phyloP scores from a whole-genome alignment of 345 rosid species.

The Syzygium oleosum region DNA sequence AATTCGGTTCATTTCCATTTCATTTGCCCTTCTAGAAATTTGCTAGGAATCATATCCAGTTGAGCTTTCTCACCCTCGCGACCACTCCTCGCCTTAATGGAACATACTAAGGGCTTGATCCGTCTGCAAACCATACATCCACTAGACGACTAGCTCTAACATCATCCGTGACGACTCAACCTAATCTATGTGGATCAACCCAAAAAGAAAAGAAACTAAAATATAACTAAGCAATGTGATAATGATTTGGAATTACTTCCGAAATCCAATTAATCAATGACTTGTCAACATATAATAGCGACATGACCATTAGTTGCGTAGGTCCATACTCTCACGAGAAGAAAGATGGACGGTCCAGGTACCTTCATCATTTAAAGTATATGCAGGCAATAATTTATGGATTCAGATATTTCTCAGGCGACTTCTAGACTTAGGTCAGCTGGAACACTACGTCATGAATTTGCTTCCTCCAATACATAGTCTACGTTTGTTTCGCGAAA shows the following conservation, averaged over 20 bases:
- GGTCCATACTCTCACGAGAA: not conserved
- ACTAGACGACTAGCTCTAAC: not conserved
- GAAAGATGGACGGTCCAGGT: too few relatives aligned
- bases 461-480: not conserved
- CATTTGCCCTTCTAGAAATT: not conserved
- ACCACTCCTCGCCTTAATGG: not conserved
- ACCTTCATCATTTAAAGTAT: not conserved
- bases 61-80: not conserved
- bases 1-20: accelerated
- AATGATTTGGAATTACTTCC: not conserved
- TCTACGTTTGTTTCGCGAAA: not conserved
- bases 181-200: not conserved
- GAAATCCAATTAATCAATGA: not conserved
- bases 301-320: not conserved
- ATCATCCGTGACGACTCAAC: not conserved
- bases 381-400: not conserved
- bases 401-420: not conserved
- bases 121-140: not conserved
- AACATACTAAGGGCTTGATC: not conserved
- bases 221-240: not conserved
- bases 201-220: not conserved
- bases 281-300: not conserved
- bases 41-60: not conserved
- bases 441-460: not conserved
- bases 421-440: not conserved